phyloP scores from a whole-genome alignment of 169 alveolate genomes.

The Ophryocystis elektroscirrha region DNA sequence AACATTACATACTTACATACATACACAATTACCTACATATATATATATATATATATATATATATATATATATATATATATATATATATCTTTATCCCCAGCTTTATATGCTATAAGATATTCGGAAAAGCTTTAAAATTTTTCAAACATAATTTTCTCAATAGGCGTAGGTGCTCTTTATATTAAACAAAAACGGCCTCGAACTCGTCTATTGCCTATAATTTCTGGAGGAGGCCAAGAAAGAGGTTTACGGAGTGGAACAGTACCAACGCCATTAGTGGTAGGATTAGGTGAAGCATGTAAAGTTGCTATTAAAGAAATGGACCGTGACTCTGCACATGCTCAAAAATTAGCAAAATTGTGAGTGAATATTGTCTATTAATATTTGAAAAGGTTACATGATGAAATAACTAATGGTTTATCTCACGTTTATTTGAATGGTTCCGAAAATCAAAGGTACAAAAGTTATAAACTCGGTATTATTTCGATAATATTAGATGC shows the following conservation, averaged over 20 bases:
- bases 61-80: too few species aligned
- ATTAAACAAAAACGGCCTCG: conserved; percentile 72
- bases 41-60: too few species aligned
- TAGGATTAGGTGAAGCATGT: conserved; percentile 91
- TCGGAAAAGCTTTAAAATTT: too few species aligned
- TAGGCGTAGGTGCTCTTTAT: too few species aligned
- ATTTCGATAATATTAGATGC: neutral
- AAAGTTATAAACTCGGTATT: neutral
- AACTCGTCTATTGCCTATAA: conserved; percentile 69
- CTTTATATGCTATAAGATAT: too few species aligned
- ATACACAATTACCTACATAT: too few species aligned
- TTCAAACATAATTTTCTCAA: too few species aligned
- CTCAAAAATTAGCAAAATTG: conserved; percentile 29
- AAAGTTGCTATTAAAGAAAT: conserved; percentile 61
- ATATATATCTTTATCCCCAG: too few species aligned
- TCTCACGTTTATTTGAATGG: conserved; percentile 59
- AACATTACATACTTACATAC: too few species aligned
- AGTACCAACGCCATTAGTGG: conserved; percentile 61
- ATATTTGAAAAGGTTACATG: conserved; percentile 37
- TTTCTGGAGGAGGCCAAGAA: conserved; percentile 98
- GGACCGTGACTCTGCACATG: conserved; percentile 65
- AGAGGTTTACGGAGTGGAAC: conserved; percentile 91
- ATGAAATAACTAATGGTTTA: conserved; percentile 22
- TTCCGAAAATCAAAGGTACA: conserved; percentile 23
- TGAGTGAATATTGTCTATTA: neutral